Conservation (phyloP, 2,329 filamentous ascomycete genomes). For the Lecanoromycetidae sp. region DNA sequence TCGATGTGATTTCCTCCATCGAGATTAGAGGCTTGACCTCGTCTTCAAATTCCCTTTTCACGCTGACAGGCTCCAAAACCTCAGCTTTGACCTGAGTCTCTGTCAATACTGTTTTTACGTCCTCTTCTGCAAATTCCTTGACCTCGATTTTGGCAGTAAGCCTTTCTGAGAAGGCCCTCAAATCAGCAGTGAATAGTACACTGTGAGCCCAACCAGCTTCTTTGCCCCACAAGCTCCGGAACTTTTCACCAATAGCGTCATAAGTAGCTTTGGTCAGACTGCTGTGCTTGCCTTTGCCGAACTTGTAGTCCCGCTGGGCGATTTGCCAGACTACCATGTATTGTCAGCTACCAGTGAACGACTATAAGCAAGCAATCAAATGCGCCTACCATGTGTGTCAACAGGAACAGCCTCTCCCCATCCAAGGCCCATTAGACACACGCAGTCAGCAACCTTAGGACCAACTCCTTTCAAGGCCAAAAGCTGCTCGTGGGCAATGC, state of each 20-base stretch:
- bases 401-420: slow-evolving; percentile 94
- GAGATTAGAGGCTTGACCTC: slow-evolving; percentile 29
- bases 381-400: slow-evolving; percentile 63
- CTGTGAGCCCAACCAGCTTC: slow-evolving; percentile 97
- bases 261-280: slow-evolving; percentile 83
- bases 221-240: slow-evolving; percentile 76
- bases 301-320: slow-evolving; percentile 87
- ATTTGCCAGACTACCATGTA: slow-evolving; percentile 75
- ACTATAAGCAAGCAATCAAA: neutral
- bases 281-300: slow-evolving; percentile 69
- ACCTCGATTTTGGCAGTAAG: slow-evolving; percentile 23
- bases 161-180: slow-evolving; percentile 44
- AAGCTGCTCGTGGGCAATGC: slow-evolving; percentile 66
- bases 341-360: neutral
- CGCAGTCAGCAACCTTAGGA: slow-evolving; percentile 93
- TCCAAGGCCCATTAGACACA: slow-evolving; percentile 88
- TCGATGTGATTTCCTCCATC: slow-evolving; percentile 25
- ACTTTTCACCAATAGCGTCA: slow-evolving; percentile 79
- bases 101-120: slow-evolving; percentile 21
- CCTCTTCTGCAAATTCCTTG: slow-evolving; percentile 23
- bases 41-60: slow-evolving; percentile 32
- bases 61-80: slow-evolving; percentile 19
- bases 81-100: slow-evolving; percentile 14
- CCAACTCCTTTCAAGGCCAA: slow-evolving; percentile 76
- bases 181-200: slow-evolving; percentile 86